These are phyloP conservation scores for Plantago rigida DNA, from an alignment of 305 asterid species.

Conservation along the genomic window DNA sequence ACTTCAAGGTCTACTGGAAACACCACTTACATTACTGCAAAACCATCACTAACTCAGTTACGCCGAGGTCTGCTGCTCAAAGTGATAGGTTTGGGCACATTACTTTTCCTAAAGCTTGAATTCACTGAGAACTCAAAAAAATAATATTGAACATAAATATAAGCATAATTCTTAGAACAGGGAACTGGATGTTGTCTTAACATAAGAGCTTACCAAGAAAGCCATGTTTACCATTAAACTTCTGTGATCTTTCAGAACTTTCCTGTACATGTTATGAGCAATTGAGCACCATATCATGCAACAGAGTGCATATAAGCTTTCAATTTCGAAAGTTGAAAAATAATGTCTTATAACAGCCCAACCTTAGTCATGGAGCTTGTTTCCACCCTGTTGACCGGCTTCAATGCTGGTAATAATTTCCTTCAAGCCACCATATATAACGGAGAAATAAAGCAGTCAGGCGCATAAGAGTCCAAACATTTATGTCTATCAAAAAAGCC, in stretches of 20 bases:
- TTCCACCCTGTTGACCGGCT: constrained; percentile 36
- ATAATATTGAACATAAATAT: not conserved
- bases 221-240: constrained; percentile 40
- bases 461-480: constrained; percentile 22
- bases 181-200: constrained; percentile 20
- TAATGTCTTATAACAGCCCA: constrained; percentile 19
- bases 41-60: constrained; percentile 57
- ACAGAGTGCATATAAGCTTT: constrained; percentile 8
- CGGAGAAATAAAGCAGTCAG: constrained; percentile 23
- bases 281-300: constrained; percentile 18
- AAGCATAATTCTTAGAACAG: constrained; percentile 6
- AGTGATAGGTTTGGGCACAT: constrained; percentile 42
- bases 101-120: constrained; percentile 42
- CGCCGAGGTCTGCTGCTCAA: constrained; percentile 37
- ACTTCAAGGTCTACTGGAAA: constrained; percentile 4
- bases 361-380: constrained; percentile 43
- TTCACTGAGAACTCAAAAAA: constrained; percentile 47
- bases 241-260: constrained; percentile 36
- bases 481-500: too few species aligned
- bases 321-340: not conserved
- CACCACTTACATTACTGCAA: constrained; percentile 40
- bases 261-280: constrained; percentile 29
- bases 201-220: constrained; percentile 53
- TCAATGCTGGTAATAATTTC: constrained; percentile 55
- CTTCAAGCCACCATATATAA: constrained; percentile 42